These are phyloP conservation scores for Aspergillus japonicus DNA, from an alignment of 2,329 filamentous ascomycete species.

Conservation along the genomic window DNA sequence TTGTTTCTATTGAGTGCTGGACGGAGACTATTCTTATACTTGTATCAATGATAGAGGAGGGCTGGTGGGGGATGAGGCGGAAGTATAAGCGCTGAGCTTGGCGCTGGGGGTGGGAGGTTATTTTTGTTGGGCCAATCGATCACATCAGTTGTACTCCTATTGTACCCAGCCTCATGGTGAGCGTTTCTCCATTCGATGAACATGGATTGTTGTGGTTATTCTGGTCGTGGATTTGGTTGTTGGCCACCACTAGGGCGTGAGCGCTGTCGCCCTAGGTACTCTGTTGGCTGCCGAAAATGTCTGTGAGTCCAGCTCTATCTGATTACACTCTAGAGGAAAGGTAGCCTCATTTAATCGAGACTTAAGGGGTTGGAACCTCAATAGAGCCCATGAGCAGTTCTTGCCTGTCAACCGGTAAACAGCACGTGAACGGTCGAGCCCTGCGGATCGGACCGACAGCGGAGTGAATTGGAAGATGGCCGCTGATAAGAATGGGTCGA, in stretches of 20 bases:
- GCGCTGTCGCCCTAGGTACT: no score
- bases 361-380: no score
- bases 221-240: rapidly evolving
- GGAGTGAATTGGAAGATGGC: not conserved
- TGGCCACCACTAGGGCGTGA: no score
- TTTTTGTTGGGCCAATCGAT: not conserved
- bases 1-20: not conserved
- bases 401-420: no score
- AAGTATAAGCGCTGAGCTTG: not conserved
- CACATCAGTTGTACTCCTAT: not conserved
- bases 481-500: no score
- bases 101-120: not conserved
- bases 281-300: no score
- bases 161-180: no score
- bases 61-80: not conserved
- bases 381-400: no score
- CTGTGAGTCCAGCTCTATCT: no score
- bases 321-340: no score
- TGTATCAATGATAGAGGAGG: not conserved
- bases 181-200: not conserved
- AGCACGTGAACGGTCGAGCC: no score
- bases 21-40: not conserved
- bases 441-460: not conserved
- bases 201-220: not conserved
- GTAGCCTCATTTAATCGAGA: no score